phyloP scores from a whole-genome alignment of 2,329 filamentous ascomycete genomes.

The Fonsecaea pedrosoi region DNA sequence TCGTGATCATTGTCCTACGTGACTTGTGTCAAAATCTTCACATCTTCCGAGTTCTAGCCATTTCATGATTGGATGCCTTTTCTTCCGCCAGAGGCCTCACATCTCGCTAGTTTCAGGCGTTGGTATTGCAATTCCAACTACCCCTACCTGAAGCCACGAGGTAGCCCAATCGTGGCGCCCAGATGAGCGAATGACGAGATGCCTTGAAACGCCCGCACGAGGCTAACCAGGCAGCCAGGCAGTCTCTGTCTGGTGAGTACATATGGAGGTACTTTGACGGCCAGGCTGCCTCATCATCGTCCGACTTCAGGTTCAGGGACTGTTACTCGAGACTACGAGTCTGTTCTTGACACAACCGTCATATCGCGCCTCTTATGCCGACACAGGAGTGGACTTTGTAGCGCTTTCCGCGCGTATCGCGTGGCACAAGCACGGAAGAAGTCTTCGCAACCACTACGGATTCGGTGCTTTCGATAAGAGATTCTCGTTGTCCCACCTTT shows the following conservation, averaged over 20 bases:
- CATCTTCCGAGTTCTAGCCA: neutral
- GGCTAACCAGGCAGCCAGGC: neutral
- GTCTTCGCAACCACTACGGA: neutral
- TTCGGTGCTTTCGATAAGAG: neutral
- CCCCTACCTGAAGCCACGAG: constrained; percentile 26
- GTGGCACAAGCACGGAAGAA: neutral
- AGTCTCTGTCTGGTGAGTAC: too few relatives aligned
- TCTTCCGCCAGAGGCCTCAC: constrained; percentile 21
- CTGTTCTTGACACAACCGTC: neutral
- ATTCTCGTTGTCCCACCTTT: neutral
- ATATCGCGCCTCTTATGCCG: neutral
- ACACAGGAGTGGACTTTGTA: constrained; percentile 1
- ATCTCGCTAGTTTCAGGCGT: constrained; percentile 33
- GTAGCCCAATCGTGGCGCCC: constrained; percentile 17
- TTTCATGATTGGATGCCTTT: constrained; percentile 6
- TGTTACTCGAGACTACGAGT: neutral
- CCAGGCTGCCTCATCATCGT: constrained; percentile 8
- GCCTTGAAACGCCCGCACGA: constrained; percentile 31
- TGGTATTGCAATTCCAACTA: constrained; percentile 14
- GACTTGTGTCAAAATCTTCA: constrained; percentile 8
- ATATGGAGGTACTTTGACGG: neutral
- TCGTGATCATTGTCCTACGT: constrained; percentile 10
- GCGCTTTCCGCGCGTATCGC: constrained; percentile 1
- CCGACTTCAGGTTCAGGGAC: neutral
- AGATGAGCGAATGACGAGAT: constrained; percentile 26